Base-by-base conservation (phyloP, 257 asterid species). In the Forsythia suspensa region DNA sequence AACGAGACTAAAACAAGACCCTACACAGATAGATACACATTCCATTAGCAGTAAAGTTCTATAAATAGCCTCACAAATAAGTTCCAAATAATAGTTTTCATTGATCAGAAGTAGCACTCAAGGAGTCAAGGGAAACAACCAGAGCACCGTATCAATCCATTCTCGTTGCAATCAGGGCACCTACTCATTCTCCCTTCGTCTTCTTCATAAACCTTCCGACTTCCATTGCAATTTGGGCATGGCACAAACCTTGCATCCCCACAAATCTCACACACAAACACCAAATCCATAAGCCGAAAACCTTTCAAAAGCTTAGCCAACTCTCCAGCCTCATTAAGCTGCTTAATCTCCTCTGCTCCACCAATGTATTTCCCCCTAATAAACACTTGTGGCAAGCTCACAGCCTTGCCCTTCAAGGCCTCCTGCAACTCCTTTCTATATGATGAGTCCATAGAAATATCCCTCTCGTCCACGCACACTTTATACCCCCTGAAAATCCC, bases 161-260 rank as follows among this genome's bases (percentile, higher is more conserved):
- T 94, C 89, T 94, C 97, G 16, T 95, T 93, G 89, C 99, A 95
- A 51, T 77, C 65, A 0, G 85, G 85, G 68, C 99, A 95, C 81
- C 87, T 90, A 81, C 76, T 86, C 80, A 86, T 77, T 76, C 67
- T 84, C 78, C 91, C 90, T 73, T 89, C 95, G 20, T 83, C 89
- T 73, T 86, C 90, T 82, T 85, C 86, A 40, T 87, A 95, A 39
- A 95, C 84, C 87, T 91, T 95, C 74, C 89, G 83, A 80, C 97
- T 95, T 55, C 98, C 99, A 13, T 83, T 90, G 86, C 99, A 95
- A 77, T 81, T 86, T 3, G 90, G 88, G 84, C 99, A 95, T 0
- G 96, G 97, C 41, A 95, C 72, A 68, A 95, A 95, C 81, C 99
- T 88, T 0, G 93, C 97, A 78, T 93, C 99, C 81, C 97, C 99